A percentile compares a stretch with the other conserved stretches of the same genome.
Evolutionary conservation across 2,329 filamentous ascomycete species (phyloP).

Genomic region (Aspergillus brasiliensis): DNA sequence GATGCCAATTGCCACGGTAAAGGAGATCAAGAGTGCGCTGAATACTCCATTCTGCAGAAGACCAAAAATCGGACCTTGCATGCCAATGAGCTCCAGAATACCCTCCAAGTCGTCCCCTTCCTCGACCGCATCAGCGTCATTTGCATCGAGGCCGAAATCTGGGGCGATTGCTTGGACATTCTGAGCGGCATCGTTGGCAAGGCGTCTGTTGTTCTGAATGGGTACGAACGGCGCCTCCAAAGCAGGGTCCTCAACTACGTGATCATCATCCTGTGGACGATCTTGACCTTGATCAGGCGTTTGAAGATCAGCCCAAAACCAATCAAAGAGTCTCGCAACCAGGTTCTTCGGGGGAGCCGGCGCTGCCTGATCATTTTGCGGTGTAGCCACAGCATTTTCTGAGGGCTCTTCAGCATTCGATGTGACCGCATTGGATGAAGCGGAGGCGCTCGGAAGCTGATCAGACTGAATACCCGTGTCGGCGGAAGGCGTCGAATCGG

Average conservation of each 20-base stretch:
- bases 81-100: slow-evolving; percentile 91
- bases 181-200: slow-evolving; percentile 33
- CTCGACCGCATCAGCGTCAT: slow-evolving; percentile 58
- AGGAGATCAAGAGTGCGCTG: slow-evolving; percentile 83
- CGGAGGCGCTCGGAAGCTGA: background rate
- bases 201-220: slow-evolving; percentile 49
- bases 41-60: slow-evolving; percentile 95
- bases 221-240: slow-evolving; percentile 64
- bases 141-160: slow-evolving; percentile 65
- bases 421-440: background rate
- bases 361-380: slow-evolving; percentile 13
- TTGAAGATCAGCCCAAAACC: slow-evolving; percentile 50
- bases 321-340: slow-evolving; percentile 37
- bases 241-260: slow-evolving; percentile 60
- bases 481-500: background rate
- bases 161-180: slow-evolving; percentile 38
- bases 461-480: too few relatives aligned
- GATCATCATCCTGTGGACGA: slow-evolving; percentile 58
- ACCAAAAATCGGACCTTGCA: slow-evolving; percentile 88
- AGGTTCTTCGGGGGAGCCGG: slow-evolving; percentile 23
- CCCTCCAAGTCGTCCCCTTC: slow-evolving; percentile 95
- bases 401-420: background rate
- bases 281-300: slow-evolving; percentile 37
- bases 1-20: slow-evolving; percentile 81
- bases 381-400: slow-evolving; percentile 3